These are phyloP conservation scores for Myriosclerotinia scirpicola DNA, from an alignment of 2,329 filamentous ascomycete genomes.

Conservation along the genomic window DNA sequence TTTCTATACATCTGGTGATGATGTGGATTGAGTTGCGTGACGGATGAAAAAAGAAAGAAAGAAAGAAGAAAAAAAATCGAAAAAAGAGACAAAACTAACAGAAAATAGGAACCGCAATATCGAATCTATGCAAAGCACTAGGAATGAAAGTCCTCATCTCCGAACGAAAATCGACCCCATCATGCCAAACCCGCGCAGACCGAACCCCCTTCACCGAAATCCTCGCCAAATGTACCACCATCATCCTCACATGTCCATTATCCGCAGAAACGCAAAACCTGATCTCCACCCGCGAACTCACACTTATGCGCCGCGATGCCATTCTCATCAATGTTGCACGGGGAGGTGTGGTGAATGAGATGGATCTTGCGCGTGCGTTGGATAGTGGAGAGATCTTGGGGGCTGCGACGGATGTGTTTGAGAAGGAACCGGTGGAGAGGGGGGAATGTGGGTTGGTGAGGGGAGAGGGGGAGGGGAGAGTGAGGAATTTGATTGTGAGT, in stretches of 20 bases:
- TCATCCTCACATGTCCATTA: background rate
- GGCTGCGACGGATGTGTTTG: conserved; percentile 14
- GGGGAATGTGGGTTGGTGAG: background rate
- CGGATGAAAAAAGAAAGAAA: background rate
- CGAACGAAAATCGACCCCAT: background rate
- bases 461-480: background rate
- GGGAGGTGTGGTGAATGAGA: conserved; percentile 3
- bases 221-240: background rate
- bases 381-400: background rate
- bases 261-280: background rate
- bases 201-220: background rate
- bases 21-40: too few relatives aligned
- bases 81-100: background rate
- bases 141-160: conserved; percentile 1
- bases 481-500: conserved; percentile 10
- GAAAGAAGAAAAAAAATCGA: background rate
- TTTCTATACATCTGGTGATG: too few relatives aligned
- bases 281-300: background rate
- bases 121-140: conserved; percentile 1
- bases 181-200: accelerated
- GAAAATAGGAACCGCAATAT: background rate
- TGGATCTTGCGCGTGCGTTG: background rate
- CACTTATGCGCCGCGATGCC: background rate
- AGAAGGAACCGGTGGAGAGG: background rate
- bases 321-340: conserved; percentile 1